These are phyloP conservation scores for Wickerhamomyces bisporus DNA, from an alignment of 805 yeast genomes.

Conservation along the genomic window DNA sequence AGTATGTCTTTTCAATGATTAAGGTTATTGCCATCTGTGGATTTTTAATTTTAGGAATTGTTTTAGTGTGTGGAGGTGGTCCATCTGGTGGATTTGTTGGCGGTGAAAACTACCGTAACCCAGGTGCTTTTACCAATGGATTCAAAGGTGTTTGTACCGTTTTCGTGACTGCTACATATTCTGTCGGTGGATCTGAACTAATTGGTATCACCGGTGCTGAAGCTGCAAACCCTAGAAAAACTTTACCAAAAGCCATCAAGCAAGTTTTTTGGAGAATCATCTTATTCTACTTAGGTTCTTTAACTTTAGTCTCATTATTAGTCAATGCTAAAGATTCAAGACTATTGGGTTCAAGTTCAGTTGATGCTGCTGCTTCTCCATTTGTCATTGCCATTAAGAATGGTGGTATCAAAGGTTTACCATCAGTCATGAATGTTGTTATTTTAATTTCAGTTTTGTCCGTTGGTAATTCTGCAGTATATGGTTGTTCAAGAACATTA, in stretches of 20 bases:
- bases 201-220: conserved; percentile 49
- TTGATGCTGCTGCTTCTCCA: conserved; percentile 37
- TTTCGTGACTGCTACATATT: conserved; percentile 51
- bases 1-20: conserved; percentile 42
- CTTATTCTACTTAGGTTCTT: conserved; percentile 40
- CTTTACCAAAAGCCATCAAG: conserved; percentile 47
- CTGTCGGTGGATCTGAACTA: conserved; percentile 50
- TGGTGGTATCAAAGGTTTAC: conserved; percentile 32
- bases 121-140: conserved; percentile 62
- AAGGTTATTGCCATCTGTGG: conserved; percentile 46
- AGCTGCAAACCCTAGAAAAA: conserved; percentile 40
- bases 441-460: conserved; percentile 36
- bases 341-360: conserved; percentile 26
- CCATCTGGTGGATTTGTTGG: conserved; percentile 41
- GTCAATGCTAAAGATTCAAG: conserved; percentile 40
- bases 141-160: conserved; percentile 51
- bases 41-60: conserved; percentile 49
- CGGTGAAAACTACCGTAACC: conserved; percentile 41
- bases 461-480: conserved; percentile 52
- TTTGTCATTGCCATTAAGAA: conserved; percentile 41
- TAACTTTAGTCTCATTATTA: conserved; percentile 39
- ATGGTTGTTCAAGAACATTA: conserved; percentile 50
- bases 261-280: conserved; percentile 54
- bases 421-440: conserved; percentile 37
- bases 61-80: conserved; percentile 44